Base-by-base conservation (phyloP, 192 early-diverging fungal genomes). In the Coemansia sp. region DNA sequence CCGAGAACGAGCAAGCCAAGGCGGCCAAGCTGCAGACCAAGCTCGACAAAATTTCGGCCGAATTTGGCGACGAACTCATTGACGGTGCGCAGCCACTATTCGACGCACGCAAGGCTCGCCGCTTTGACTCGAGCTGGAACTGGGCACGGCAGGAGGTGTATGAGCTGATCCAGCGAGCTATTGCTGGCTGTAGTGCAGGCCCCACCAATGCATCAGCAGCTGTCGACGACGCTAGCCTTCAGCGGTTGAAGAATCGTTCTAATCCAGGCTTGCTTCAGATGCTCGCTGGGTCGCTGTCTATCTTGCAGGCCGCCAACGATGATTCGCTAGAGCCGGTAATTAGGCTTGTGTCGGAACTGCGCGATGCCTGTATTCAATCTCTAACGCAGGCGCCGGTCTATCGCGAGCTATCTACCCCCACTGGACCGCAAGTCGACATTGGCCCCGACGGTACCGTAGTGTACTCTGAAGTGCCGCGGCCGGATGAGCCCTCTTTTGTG, bases 51-150 rank as follows among this genome's bases (percentile, higher is more conserved):
- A 91, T 93, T 87, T 64, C 84, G 47, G 87, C 77, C 62, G 95
- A 97, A 81, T 89, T 94, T 68, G 95, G 94, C 69, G 93, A 96
- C 5, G 74, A 75, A 4, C 30, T 70, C 6, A 87, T 89, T 46
- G 86, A 91, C 49, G 95, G 95, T 40, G 92, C 94, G 76, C 83
- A 86, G 49, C 91, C 93, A 8, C 43, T 84, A 2, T 97, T 97
- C 77, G 89, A 86, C 46, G 78, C 80, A 13, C 85, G 89, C 67
- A 97, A 94, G 85, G 92, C 91, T 42, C 89, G 95, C 55, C 84
- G 68, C 13, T 97, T 92, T 73, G 93, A 97, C 67, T 97, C 95
- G 35, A 89, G 90, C 88, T 97, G 95, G 95, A 95, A 97, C 85
- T 97, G 95, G 94, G 85, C 92, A 62, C 74, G 52, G 65, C 87